A percentile compares a stretch with the other conserved stretches of the same genome.
These are phyloP conservation scores for Sarcomyxa edulis DNA, from an alignment of 768 basidiomycete genomes.

Conservation along the genomic window DNA sequence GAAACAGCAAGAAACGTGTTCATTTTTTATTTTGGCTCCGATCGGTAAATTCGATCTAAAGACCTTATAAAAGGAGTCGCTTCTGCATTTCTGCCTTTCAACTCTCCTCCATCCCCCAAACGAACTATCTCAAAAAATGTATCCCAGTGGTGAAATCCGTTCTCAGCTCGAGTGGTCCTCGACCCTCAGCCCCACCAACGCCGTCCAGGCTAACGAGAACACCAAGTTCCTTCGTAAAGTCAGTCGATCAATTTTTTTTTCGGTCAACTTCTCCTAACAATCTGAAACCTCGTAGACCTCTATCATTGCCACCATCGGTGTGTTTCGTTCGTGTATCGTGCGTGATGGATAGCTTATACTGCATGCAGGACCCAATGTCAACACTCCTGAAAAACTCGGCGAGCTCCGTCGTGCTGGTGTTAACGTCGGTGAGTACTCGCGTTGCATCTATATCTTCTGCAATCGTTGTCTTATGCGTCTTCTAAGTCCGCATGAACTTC, in stretches of 20 bases:
- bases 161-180: slow-evolving; percentile 95
- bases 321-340: slow-evolving; percentile 16
- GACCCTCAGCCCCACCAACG: slow-evolving; percentile 66
- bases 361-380: slow-evolving; percentile 83
- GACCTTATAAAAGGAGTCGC: too few relatives aligned
- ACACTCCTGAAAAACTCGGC: slow-evolving; percentile 81
- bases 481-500: slow-evolving; percentile 97
- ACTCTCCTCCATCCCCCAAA: slow-evolving; percentile 15
- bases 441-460: background rate
- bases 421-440: slow-evolving; percentile 78
- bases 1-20: too few relatives aligned
- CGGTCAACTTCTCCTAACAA: slow-evolving; percentile 3
- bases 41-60: too few relatives aligned
- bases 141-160: slow-evolving; percentile 52
- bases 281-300: slow-evolving; percentile 57
- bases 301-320: slow-evolving; percentile 98
- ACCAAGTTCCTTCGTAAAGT: slow-evolving; percentile 94
- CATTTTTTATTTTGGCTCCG: too few relatives aligned
- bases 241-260: slow-evolving; percentile 16
- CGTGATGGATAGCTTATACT: slow-evolving; percentile 5
- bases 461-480: background rate
- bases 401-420: slow-evolving; percentile 89
- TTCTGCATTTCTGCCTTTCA: slow-evolving; percentile 4
- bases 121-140: too few relatives aligned
- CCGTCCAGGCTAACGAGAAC: slow-evolving; percentile 65